phyloP scores from a whole-genome alignment of 202 grass and related monocot genomes.

The Miscanthus sacchariflorus region DNA sequence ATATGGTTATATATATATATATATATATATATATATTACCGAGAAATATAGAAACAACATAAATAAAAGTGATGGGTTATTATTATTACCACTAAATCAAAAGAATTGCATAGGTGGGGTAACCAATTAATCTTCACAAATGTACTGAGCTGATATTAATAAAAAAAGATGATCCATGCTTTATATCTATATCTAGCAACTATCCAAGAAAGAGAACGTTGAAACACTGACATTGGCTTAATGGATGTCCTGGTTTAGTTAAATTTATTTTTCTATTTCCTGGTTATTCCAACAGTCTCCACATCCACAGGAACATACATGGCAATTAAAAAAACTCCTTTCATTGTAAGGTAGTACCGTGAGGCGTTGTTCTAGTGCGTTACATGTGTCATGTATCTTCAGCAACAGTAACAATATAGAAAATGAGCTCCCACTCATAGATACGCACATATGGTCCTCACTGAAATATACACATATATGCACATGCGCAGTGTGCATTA shows the following conservation, averaged over 20 bases:
- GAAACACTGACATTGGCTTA: conserved; percentile 25
- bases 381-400: conserved; percentile 30
- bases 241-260: conserved; percentile 21
- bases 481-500: neutral
- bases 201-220: neutral
- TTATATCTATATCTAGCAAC: neutral
- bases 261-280: conserved; percentile 39
- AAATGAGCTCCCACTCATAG: neutral
- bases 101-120: neutral
- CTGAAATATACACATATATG: neutral
- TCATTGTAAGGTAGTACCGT: conserved; percentile 1
- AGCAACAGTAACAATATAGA: neutral
- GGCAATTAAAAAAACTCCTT: conserved; percentile 31
- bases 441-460: neutral
- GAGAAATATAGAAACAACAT: neutral
- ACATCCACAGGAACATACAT: conserved; percentile 30
- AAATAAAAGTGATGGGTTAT: neutral
- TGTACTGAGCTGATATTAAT: neutral
- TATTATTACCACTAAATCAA: neutral
- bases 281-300: conserved; percentile 21
- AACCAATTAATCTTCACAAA: neutral
- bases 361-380: neutral
- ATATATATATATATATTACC: no score
- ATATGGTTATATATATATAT: neutral
- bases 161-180: neutral